phyloP scores from a whole-genome alignment of 371 early-diverging fungal genomes.

The Synchytrium microbalum region DNA sequence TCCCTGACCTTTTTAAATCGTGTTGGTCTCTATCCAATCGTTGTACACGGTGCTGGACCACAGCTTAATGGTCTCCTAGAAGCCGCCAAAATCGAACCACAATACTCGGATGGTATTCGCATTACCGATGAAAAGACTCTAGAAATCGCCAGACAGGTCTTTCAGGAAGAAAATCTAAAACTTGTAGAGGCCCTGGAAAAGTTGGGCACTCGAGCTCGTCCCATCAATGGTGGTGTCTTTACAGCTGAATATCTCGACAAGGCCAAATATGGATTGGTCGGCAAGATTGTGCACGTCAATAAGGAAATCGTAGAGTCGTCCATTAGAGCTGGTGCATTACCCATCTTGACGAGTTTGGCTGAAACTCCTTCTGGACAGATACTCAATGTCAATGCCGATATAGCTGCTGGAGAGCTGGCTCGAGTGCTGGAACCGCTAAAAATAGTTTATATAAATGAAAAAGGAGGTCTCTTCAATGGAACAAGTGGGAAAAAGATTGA shows the following conservation, averaged over 20 bases:
- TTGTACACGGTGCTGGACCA: slow-evolving; percentile 95
- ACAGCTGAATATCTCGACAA: slow-evolving; percentile 88
- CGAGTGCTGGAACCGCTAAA: slow-evolving; percentile 92
- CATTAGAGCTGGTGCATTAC: slow-evolving; percentile 86
- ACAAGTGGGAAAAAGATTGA: slow-evolving; percentile 88
- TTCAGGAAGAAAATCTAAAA: slow-evolving; percentile 87
- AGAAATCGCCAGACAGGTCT: slow-evolving; percentile 80
- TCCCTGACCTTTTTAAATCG: slow-evolving; percentile 91
- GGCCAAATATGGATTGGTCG: slow-evolving; percentile 87
- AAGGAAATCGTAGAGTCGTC: slow-evolving; percentile 84
- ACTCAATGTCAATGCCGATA: slow-evolving; percentile 95
- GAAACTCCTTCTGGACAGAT: slow-evolving; percentile 94
- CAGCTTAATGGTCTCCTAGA: slow-evolving; percentile 85
- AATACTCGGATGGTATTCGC: slow-evolving; percentile 93
- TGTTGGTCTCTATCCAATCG: slow-evolving; percentile 95
- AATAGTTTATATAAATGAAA: slow-evolving; percentile 92
- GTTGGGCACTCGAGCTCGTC: slow-evolving; percentile 87
- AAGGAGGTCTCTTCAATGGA: slow-evolving; percentile 88
- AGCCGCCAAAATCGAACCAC: slow-evolving; percentile 77
- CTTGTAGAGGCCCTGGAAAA: slow-evolving; percentile 92
- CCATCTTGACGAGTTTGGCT: slow-evolving; percentile 91
- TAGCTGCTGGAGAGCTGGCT: slow-evolving; percentile 93
- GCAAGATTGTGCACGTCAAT: slow-evolving; percentile 80
- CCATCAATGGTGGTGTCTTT: slow-evolving; percentile 91
- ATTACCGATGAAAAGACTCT: slow-evolving; percentile 87